Evolutionary conservation across 257 asterid species (phyloP).

Genomic region (Solanum pinnatisectum): DNA sequence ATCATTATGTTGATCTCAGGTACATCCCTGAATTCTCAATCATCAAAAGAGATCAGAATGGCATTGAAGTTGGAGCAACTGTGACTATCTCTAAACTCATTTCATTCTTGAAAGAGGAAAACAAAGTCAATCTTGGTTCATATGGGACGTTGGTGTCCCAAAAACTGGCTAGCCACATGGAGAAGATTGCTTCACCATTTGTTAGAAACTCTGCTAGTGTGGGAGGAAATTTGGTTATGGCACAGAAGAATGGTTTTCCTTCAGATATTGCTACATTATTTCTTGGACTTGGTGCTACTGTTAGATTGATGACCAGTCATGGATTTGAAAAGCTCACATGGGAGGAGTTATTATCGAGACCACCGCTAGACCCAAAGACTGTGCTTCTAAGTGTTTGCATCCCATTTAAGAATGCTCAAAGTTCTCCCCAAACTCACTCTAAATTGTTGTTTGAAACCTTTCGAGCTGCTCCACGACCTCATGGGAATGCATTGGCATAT

Average conservation of each 20-base stretch:
- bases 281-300: conserved; percentile 35
- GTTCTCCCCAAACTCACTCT: neutral
- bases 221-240: conserved; percentile 69
- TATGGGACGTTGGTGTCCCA: conserved; percentile 17
- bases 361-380: conserved; percentile 33
- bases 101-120: conserved; percentile 21
- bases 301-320: conserved; percentile 23
- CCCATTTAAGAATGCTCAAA: conserved; percentile 25
- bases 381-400: conserved; percentile 45
- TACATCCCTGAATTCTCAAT: conserved; percentile 42
- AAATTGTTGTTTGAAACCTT: conserved; percentile 44
- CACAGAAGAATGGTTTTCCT: conserved; percentile 58
- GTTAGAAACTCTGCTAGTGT: conserved; percentile 56
- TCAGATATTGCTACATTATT: conserved; percentile 59
- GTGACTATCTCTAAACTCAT: conserved; percentile 47
- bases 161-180: conserved; percentile 55
- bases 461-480: conserved; percentile 62
- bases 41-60: conserved; percentile 20
- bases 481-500: conserved; percentile 68
- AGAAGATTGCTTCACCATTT: conserved; percentile 46
- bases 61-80: conserved; percentile 61
- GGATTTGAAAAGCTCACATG: conserved; percentile 23
- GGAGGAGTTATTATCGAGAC: conserved; percentile 42
- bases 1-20: conserved; percentile 47
- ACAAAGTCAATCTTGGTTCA: neutral